A percentile compares a stretch with the other conserved stretches of the same genome.
These are phyloP conservation scores for Fusarium agapanthi DNA, from an alignment of 2,329 filamentous ascomycete species.

Conservation along the genomic window DNA sequence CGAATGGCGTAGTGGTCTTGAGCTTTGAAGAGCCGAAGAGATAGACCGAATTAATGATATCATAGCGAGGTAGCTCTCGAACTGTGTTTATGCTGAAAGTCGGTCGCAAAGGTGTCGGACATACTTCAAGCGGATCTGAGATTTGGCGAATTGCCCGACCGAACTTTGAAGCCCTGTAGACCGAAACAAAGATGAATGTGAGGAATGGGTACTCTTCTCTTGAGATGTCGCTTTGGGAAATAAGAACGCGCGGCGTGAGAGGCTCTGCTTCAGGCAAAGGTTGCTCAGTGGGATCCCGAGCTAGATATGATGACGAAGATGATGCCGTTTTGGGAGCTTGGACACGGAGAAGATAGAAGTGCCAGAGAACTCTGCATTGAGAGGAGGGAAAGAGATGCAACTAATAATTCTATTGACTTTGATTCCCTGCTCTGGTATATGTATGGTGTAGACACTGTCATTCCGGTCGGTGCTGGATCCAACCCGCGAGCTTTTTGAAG, in stretches of 20 bases:
- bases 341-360: too few species aligned
- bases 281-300: background rate
- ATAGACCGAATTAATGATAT: rapidly evolving
- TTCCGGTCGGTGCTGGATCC: rapidly evolving
- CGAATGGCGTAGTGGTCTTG: background rate
- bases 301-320: too few species aligned
- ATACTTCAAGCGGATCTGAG: background rate
- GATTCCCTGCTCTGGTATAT: background rate
- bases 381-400: background rate
- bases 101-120: background rate
- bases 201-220: rapidly evolving
- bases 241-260: background rate
- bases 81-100: background rate
- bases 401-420: too few species aligned
- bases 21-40: background rate
- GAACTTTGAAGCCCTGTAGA: background rate
- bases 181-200: too few species aligned
- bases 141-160: background rate
- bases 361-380: rapidly evolving
- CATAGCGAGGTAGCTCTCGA: background rate
- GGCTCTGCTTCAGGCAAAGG: background rate
- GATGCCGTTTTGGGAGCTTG: too few species aligned
- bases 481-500: background rate
- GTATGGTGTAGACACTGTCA: background rate
- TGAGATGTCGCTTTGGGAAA: background rate